Percentiles rank a stretch among this genome's conserved stretches.
phyloP scores from a whole-genome alignment of 73 alveolate genomes.

The Tetrahymena malaccensis region DNA sequence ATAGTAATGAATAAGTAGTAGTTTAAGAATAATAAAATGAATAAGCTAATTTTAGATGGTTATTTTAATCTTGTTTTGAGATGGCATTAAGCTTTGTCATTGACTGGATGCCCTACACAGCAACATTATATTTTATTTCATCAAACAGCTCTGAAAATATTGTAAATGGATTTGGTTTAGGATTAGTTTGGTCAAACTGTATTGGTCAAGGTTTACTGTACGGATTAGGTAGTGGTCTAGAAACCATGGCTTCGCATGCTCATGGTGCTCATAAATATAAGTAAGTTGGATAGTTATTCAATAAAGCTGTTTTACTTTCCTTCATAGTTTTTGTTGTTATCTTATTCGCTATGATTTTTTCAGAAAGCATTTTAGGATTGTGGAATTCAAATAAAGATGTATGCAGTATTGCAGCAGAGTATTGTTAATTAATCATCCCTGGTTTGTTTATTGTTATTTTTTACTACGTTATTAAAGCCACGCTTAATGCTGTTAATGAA shows the following conservation, averaged over 20 bases:
- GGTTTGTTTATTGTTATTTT: conserved; percentile 1
- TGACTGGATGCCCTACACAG: background rate
- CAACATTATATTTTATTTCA: background rate
- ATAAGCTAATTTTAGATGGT: background rate
- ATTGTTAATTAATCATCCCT: background rate
- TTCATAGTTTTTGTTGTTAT: background rate
- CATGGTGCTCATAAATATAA: conserved; percentile 10
- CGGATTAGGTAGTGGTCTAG: conserved; percentile 1
- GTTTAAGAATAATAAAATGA: background rate
- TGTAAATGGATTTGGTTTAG: background rate
- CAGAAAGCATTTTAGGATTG: background rate
- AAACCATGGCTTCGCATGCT: conserved; percentile 12
- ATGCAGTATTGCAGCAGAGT: conserved; percentile 1
- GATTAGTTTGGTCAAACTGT: background rate
- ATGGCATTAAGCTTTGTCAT: background rate
- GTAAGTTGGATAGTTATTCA: conserved; percentile 7
- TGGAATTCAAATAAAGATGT: conserved; percentile 6
- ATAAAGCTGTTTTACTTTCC: conserved; percentile 3
- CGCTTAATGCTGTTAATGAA: background rate
- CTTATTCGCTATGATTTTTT: background rate
- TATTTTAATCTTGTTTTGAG: background rate
- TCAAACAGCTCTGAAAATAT: background rate
- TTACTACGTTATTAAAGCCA: background rate
- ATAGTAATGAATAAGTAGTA: background rate
- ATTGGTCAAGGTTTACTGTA: background rate